Base-by-base conservation (phyloP, 2,329 filamentous ascomycete genomes). In the Aspergillus flavus region DNA sequence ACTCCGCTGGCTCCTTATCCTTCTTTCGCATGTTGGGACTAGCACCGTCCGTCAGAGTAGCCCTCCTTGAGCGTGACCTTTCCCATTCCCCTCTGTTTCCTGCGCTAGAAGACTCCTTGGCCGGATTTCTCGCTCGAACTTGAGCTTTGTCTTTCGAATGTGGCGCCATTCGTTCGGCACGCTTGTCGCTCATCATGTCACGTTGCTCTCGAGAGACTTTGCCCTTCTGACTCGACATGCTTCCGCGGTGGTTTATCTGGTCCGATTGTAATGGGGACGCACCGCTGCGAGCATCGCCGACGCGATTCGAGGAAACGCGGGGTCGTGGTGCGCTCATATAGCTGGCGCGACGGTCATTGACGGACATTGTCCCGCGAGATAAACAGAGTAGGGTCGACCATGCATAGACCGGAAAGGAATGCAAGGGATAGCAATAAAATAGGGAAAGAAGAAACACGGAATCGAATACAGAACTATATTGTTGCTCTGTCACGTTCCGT, bases 91-190 rank as follows among this genome's bases (percentile, higher is more conserved):
- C 69, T 63, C 72, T 69, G 58, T 75, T 78, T 10, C 72, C 70
- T 57, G 72, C 71, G 62, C 64, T 72, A 59, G 69, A 63, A 4
- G 72, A 69, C 58, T 80, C 80, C 68, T 82, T 81, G 52, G 80
- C 79, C 16, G 89, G 85, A 69, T 89, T 91, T 72, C 82, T 84
- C 9, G 83, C 83, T 62, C 87, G 84, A 62, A 84, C 81, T 41
- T 87, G 83, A 61, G 89, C 74, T 60, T 86, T 87, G 72, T 93
- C 90, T 62, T 86, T 81, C 26, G 87, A 88, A 53, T 87, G 87
- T 64, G 89, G 83, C 60, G 86, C 71, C 26, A 73, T 73, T 61
- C 78, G 78, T 59, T 80, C 79, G 2, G 76, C 72, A 53, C 78
- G 75, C 62, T 78, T 77, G 62, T 82, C 81, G 36, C 71, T 73